Conservation (phyloP, 1,139 yeast genomes). For the Hansenula lynferdii region DNA sequence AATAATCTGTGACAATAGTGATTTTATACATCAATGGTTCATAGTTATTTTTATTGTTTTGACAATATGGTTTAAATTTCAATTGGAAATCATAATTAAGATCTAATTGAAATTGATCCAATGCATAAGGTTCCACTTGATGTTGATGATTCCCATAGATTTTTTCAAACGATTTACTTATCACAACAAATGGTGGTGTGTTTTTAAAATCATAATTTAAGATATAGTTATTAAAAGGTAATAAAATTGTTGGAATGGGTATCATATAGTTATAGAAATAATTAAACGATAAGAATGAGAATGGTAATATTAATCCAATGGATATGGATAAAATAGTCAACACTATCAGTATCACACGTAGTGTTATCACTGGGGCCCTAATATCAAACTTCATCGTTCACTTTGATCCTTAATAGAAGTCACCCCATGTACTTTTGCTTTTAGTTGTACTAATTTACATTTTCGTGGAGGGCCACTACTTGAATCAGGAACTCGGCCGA, state of each 20-base stretch:
- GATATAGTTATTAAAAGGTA: constrained; percentile 24
- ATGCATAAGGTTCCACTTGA: constrained; percentile 3
- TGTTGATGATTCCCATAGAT: constrained; percentile 15
- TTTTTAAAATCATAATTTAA: constrained; percentile 26
- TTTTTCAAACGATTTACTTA: constrained; percentile 16
- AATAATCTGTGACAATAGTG: constrained; percentile 13
- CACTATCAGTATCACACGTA: constrained; percentile 15
- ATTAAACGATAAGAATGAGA: constrained; percentile 33
- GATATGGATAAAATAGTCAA: constrained; percentile 15
- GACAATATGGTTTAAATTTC: constrained; percentile 16
- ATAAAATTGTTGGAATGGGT: constrained; percentile 28
- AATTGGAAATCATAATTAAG: constrained; percentile 15
- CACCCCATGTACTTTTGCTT: no score
- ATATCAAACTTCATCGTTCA: constrained; percentile 6
- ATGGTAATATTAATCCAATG: constrained; percentile 31
- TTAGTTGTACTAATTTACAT: no score
- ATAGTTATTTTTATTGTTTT: constrained; percentile 3
- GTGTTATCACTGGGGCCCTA: constrained; percentile 17
- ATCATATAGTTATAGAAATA: constrained; percentile 34
- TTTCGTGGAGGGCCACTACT: no score
- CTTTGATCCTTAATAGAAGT: no score
- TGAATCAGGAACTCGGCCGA: no score
- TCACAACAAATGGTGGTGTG: constrained; percentile 24
- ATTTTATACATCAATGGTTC: constrained; percentile 18
- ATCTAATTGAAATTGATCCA: constrained; percentile 7